These are phyloP conservation scores for Exserohilum rostratum DNA, from an alignment of 2,329 filamentous ascomycete species.

Conservation along the genomic window DNA sequence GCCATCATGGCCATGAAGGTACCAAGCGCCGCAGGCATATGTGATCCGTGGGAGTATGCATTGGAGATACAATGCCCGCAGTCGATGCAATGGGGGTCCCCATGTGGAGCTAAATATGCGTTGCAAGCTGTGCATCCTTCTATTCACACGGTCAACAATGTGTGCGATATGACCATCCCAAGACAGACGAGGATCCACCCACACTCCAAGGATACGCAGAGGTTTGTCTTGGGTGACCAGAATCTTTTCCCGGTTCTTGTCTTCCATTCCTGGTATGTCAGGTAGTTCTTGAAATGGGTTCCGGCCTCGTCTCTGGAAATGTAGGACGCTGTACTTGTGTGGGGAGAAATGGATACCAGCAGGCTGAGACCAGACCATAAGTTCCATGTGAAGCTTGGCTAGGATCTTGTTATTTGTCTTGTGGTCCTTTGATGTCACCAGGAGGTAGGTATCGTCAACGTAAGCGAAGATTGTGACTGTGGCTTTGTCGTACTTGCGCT, in stretches of 20 bases:
- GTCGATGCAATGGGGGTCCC: neutral
- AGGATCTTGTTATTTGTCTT: too few relatives aligned
- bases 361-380: neutral
- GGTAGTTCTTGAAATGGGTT: neutral
- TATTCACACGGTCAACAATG: neutral
- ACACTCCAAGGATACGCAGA: too few relatives aligned
- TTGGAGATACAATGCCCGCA: neutral
- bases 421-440: too few relatives aligned
- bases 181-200: neutral
- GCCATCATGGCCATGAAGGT: neutral
- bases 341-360: neutral
- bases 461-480: too few relatives aligned
- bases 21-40: neutral
- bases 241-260: too few relatives aligned
- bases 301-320: neutral
- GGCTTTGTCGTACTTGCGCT: neutral
- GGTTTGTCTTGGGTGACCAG: too few relatives aligned
- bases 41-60: neutral
- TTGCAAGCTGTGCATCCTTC: neutral
- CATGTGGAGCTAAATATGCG: neutral
- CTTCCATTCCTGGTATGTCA: too few relatives aligned
- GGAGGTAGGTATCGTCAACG: too few relatives aligned
- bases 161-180: neutral
- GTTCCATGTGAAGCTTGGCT: neutral
- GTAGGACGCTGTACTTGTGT: slow-evolving; percentile 1